These are phyloP conservation scores for Falciphora oryzae DNA, from an alignment of 2,329 filamentous ascomycete genomes.

Conservation along the genomic window DNA sequence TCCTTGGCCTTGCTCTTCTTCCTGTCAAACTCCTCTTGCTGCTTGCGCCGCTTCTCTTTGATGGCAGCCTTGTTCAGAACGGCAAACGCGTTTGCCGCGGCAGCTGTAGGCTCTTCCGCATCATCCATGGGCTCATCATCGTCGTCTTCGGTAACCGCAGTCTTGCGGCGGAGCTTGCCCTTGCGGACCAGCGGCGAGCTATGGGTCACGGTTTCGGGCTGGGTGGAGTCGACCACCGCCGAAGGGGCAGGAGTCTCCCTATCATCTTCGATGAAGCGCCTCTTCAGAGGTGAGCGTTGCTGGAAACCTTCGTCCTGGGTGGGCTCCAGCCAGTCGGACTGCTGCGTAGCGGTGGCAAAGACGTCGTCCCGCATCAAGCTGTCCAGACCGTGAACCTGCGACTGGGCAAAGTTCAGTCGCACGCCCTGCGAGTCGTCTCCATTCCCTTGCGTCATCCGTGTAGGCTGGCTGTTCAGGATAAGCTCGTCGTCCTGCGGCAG, in stretches of 20 bases:
- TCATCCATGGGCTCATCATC: conserved; percentile 13
- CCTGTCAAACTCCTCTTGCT: conserved; percentile 62
- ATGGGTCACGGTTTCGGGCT: conserved; percentile 35
- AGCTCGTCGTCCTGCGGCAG: conserved; percentile 47
- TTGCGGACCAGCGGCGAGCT: conserved; percentile 58
- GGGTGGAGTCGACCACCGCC: conserved; percentile 28
- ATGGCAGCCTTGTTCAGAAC: conserved; percentile 45
- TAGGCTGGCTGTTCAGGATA: conserved; percentile 42
- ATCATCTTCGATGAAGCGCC: conserved; percentile 52
- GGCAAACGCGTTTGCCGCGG: conserved; percentile 15
- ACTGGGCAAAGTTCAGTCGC: conserved; percentile 53
- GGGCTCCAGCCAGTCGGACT: conserved; percentile 64
- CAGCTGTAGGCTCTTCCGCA: not conserved
- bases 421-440: conserved; percentile 35
- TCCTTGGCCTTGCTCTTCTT: conserved; percentile 82
- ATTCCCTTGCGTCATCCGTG: conserved; percentile 27
- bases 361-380: conserved; percentile 43
- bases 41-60: conserved; percentile 44
- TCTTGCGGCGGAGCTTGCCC: conserved; percentile 44
- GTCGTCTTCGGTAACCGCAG: conserved; percentile 14
- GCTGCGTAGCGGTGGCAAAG: conserved; percentile 43
- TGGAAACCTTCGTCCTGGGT: conserved; percentile 79
- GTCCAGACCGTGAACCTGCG: conserved; percentile 53
- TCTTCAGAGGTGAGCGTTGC: conserved; percentile 63
- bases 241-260: conserved; percentile 19